phyloP scores from a whole-genome alignment of 2,329 filamentous ascomycete species.

The Didymella exigua region DNA sequence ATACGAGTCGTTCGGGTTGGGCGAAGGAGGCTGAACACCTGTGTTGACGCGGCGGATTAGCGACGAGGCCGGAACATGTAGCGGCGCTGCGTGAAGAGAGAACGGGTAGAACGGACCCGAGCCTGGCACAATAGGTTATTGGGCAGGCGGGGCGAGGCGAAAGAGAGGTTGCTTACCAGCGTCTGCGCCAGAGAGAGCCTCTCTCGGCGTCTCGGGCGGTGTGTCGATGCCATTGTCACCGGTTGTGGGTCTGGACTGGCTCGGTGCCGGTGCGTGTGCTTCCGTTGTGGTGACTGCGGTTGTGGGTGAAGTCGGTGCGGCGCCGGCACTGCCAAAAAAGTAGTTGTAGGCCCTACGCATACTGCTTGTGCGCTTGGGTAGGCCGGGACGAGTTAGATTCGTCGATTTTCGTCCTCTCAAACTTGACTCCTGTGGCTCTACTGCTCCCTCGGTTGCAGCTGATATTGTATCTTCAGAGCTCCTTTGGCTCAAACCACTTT shows the following conservation, averaged over 20 bases:
- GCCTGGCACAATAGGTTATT: conserved; percentile 31
- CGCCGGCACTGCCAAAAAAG: conserved; percentile 44
- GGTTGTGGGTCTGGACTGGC: conserved; percentile 24
- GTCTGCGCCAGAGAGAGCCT: conserved; percentile 19
- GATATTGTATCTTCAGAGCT: conserved; percentile 37
- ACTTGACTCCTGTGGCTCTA: conserved; percentile 31
- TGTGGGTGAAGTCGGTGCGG: conserved; percentile 34
- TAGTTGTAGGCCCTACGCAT: conserved; percentile 51
- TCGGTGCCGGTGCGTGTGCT: conserved; percentile 26
- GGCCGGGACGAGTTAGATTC: conserved; percentile 37
- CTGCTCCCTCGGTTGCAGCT: conserved; percentile 34
- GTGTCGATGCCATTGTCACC: conserved; percentile 40
- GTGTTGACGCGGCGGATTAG: conserved; percentile 31
- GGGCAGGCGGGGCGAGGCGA: conserved; percentile 26
- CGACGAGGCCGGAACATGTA: conserved; percentile 25
- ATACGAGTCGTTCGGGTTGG: conserved; percentile 35
- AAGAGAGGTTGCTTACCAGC: conserved; percentile 24
- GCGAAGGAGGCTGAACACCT: conserved; percentile 35
- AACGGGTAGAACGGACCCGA: conserved; percentile 25
- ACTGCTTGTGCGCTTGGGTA: conserved; percentile 47
- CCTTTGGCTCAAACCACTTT: conserved; percentile 29
- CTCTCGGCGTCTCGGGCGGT: conserved; percentile 42
- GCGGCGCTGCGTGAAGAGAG: conserved; percentile 25
- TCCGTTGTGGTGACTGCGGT: conserved; percentile 36
- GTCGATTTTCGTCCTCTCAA: conserved; percentile 43